These are phyloP conservation scores for Leishmania aethiopica DNA, from an alignment of 208 protist species.

Conservation along the genomic window DNA sequence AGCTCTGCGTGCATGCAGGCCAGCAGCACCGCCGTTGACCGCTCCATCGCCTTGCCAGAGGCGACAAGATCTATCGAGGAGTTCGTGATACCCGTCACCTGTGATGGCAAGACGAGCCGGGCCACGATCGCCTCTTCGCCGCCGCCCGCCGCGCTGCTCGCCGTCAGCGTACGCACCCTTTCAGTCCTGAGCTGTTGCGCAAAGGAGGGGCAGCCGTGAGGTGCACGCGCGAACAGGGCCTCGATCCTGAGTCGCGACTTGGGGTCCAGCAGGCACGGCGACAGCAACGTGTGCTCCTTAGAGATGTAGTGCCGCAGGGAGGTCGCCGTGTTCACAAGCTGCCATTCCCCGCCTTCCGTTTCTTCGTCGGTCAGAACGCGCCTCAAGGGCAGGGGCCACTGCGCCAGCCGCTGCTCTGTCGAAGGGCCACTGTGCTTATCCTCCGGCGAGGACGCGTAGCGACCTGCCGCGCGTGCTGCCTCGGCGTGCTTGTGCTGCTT, in stretches of 20 bases:
- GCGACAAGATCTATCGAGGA: conserved; percentile 34
- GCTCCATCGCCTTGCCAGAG: conserved; percentile 64
- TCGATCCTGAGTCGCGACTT: conserved; percentile 51
- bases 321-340: conserved; percentile 59
- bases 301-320: conserved; percentile 34
- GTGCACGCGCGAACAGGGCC: conserved; percentile 39
- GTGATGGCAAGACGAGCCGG: conserved; percentile 15
- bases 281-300: conserved; percentile 62
- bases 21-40: conserved; percentile 58
- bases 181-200: conserved; percentile 33
- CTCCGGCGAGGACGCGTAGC: conserved; percentile 75
- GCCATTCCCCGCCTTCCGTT: conserved; percentile 79
- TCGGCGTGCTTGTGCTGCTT: conserved; percentile 86
- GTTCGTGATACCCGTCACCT: conserved; percentile 15
- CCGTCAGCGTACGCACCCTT: conserved; percentile 27
- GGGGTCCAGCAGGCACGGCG: conserved; percentile 72
- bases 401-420: conserved; percentile 6
- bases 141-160: conserved; percentile 29
- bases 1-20: conserved; percentile 92
- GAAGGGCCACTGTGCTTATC: conserved; percentile 31
- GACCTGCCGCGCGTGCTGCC: conserved; percentile 69
- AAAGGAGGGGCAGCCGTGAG: conserved; percentile 43
- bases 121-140: conserved; percentile 22
- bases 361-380: conserved; percentile 63
- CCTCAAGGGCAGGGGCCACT: conserved; percentile 72